Evolutionary conservation across 768 basidiomycete genomes (phyloP), one percentile per base, ranked within the genome.

Genomic region (Coprinellus micaceus): DNA sequence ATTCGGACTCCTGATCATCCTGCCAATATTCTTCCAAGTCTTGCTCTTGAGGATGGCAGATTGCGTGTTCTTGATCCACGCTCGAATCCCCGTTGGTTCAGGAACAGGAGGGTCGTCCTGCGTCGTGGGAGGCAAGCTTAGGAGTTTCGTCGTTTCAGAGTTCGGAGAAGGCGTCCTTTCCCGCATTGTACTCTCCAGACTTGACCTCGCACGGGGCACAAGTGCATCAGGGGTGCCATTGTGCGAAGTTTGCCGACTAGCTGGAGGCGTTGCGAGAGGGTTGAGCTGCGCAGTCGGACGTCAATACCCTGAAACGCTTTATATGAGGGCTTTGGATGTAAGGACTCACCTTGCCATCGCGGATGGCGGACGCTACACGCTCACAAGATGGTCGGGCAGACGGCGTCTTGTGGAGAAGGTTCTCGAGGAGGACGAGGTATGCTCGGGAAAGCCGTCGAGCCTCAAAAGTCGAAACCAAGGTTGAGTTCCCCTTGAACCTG

Each of bases 361-460:
- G 76, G 53, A 94, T 77, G 1, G 86, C 91, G 25, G 66, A 68
- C n/a, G 77, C 67, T 13, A 95, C 86, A 49, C 85, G 79, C 59
- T 92, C 89, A 46, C 85, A 85, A 0, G 84, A 81, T 7, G 90
- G 89, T 51, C 94, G 77, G n/a, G 68, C 68, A 2, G 71, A 66
- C 0, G 93, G 85, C 2, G 68, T 69, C 30, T 85, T 76, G 58
- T 85, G 80, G 57, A 94, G 69, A 41, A 96, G 74, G 54, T 80
- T 79, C 58, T 92, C 89, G 25, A 96, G 73, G 13, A 95, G 69
- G 1, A 89, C 75, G 4, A 94, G 73, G 58, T 86, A 85, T 4
- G 86, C 77, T 3, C 82, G 74, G 2, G 92, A 89, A 0, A 96
- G 71, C 40, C 85, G 80, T n/a, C 94, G 79, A 3, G 83, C 74